A percentile compares a stretch with the other conserved stretches of the same genome.
phyloP scores from a whole-genome alignment of 257 asterid species.

The Verbascum thapsus region DNA sequence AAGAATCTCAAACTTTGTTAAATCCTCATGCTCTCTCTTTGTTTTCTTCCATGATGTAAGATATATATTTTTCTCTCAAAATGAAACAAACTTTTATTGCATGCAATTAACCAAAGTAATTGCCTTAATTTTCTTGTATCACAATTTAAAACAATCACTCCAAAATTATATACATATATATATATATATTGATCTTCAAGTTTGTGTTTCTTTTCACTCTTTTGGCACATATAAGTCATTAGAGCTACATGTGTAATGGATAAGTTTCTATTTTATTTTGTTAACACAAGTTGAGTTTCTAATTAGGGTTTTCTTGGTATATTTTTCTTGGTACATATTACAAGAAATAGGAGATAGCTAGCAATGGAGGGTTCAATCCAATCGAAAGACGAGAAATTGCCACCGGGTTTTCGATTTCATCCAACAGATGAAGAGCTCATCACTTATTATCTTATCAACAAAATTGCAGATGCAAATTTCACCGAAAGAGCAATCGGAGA shows the following conservation, averaged over 20 bases:
- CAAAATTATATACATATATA: too few relatives aligned
- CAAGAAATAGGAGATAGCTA: too few relatives aligned
- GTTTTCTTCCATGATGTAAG: slow-evolving; percentile 27
- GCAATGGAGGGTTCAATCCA: slow-evolving; percentile 55
- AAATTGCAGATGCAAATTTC: slow-evolving; percentile 75
- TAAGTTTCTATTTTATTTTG: slow-evolving; percentile 18
- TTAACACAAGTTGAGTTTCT: slow-evolving; percentile 17
- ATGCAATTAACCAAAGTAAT: slow-evolving; percentile 30
- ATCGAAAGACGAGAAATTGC: slow-evolving; percentile 59
- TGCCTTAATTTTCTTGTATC: slow-evolving; percentile 28
- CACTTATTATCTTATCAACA: slow-evolving; percentile 72
- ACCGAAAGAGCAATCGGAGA: slow-evolving; percentile 78
- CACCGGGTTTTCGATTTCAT: slow-evolving; percentile 91
- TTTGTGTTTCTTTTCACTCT: too few relatives aligned
- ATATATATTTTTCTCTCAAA: background rate
- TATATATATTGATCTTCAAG: too few relatives aligned
- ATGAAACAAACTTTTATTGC: slow-evolving; percentile 28
- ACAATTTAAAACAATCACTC: slow-evolving; percentile 24
- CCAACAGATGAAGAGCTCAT: slow-evolving; percentile 88
- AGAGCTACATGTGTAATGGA: background rate
- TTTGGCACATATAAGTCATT: too few relatives aligned
- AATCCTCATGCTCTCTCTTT: slow-evolving; percentile 11
- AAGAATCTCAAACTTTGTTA: too few relatives aligned
- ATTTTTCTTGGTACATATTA: slow-evolving; percentile 29
- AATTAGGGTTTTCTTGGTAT: slow-evolving; percentile 40